Conservation (phyloP, 1,284 basidiomycete genomes). For the Tylopilus sp. region DNA sequence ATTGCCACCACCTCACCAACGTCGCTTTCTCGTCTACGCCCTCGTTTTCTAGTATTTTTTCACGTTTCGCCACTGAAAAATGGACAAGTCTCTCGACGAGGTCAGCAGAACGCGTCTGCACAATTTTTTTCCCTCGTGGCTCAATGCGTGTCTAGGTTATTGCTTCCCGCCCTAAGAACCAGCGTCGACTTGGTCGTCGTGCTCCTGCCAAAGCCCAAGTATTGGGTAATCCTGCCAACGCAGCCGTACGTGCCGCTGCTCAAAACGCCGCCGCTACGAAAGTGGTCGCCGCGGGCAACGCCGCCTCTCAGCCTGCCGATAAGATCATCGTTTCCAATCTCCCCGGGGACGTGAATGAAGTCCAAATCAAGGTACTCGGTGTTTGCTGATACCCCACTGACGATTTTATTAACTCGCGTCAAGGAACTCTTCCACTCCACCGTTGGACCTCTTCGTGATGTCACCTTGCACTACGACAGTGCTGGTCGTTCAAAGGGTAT, state of each 20-base stretch:
- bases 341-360: conserved; percentile 91
- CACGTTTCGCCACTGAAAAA: conserved; percentile 29
- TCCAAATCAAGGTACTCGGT: conserved; percentile 79
- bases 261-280: conserved; percentile 40
- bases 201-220: conserved; percentile 45
- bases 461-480: conserved; percentile 83
- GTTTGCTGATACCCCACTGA: background rate
- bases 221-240: conserved; percentile 50
- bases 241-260: conserved; percentile 50
- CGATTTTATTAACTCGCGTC: conserved; percentile 4
- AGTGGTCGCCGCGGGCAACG: conserved; percentile 36
- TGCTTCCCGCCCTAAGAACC: conserved; percentile 51
- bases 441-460: conserved; percentile 82
- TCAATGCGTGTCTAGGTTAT: conserved; percentile 61
- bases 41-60: background rate
- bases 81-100: conserved; percentile 91
- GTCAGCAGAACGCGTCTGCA: conserved; percentile 43
- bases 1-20: conserved; percentile 19
- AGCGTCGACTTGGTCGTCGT: conserved; percentile 50
- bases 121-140: conserved; percentile 15
- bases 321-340: conserved; percentile 98
- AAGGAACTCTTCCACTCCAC: conserved; percentile 93
- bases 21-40: background rate
- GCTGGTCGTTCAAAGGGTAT: conserved; percentile 87
- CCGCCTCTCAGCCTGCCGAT: conserved; percentile 50